Base-by-base conservation (phyloP, 2,329 filamentous ascomycete species). In the Penicillium digitatum region DNA sequence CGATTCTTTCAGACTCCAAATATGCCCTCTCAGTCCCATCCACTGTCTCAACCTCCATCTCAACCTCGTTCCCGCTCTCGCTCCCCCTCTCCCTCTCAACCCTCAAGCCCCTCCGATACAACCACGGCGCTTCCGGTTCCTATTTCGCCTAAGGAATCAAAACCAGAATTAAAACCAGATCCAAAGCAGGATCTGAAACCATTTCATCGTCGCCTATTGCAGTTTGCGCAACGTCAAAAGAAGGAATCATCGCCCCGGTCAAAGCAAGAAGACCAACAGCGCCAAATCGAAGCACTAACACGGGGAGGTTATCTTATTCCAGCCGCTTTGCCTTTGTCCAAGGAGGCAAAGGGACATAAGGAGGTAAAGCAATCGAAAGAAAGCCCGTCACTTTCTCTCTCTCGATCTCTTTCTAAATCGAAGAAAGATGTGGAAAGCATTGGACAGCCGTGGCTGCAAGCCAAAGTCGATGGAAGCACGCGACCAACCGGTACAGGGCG, bases 361-460 rank as follows among this genome's bases (percentile, higher is more conserved):
- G 51, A 54, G 14, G 37, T 29, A 29, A 54, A 42, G 31, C 46
- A 42, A 27, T 54, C 58, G 22, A 57, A 52, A 11, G 54, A 53
- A 34, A 62, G 56, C 29, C 35, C 48, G n/a, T 49, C 55, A 11
- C 49, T 29, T 14, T 54, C 59, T 37, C 31, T 66, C 11, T 66
- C 65, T 16, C 51, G 47, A 22, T 59, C 45, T 57, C 63, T 55
- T 42, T 70, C 69, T n/a, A 64, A 55, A 49, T 69, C 69, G 0
- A 71, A 58, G 32, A 66, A 58, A 34, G 72, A 74, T 46, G 68
- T 74, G 20, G 71, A 74, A 54, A 66, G 59, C 24, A 73, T 73
- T 48, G 72, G 72, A 24, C 71, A 67, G 48, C 71, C 71, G 47
- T 74, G 72, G 72, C 56, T 74, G 39, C 65, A 64, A 31, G 66